Conservation (phyloP, 768 basidiomycete species). For the Panaeolus papilionaceus region DNA sequence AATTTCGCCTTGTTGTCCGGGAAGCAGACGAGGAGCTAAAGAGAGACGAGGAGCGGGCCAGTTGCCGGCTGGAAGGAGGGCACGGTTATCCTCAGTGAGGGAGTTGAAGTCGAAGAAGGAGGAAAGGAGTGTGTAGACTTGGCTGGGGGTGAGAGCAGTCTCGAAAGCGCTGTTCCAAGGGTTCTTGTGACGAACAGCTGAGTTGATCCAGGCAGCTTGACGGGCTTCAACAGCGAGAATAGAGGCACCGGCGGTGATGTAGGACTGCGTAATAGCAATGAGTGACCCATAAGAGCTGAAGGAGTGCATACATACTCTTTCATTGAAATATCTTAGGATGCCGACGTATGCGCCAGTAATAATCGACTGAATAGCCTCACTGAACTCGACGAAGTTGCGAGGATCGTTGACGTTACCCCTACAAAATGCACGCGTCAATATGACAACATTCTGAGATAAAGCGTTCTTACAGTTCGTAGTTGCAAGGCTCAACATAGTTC, state of each 20-base stretch:
- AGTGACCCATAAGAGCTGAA: not conserved
- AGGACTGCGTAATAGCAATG: slow-evolving; percentile 29
- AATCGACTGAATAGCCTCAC: slow-evolving; percentile 62
- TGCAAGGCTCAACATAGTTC: slow-evolving; percentile 55
- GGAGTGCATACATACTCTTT: slow-evolving; percentile 38
- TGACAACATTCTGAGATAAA: not conserved
- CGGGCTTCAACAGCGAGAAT: slow-evolving; percentile 68
- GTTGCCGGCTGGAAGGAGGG: slow-evolving; percentile 41
- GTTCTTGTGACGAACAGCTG: slow-evolving; percentile 50
- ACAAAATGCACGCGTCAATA: not conserved
- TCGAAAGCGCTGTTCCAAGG: slow-evolving; percentile 70
- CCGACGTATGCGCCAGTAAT: slow-evolving; percentile 66
- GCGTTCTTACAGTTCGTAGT: slow-evolving; percentile 60
- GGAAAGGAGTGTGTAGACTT: slow-evolving; percentile 46
- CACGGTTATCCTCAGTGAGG: slow-evolving; percentile 58
- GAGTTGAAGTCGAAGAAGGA: slow-evolving; percentile 57
- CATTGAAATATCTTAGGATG: slow-evolving; percentile 50
- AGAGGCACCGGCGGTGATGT: slow-evolving; percentile 59
- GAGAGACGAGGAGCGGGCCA: slow-evolving; percentile 34
- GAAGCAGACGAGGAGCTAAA: slow-evolving; percentile 27
- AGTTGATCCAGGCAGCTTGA: slow-evolving; percentile 68
- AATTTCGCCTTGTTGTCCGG: slow-evolving; percentile 30
- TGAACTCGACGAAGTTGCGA: slow-evolving; percentile 53
- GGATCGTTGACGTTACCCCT: slow-evolving; percentile 49
- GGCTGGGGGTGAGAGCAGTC: slow-evolving; percentile 47